Percentiles rank a stretch among this genome's conserved stretches.
Evolutionary conservation across 495 filamentous ascomycete genomes (phyloP).

Genomic region (Chaetomium cochliodes): DNA sequence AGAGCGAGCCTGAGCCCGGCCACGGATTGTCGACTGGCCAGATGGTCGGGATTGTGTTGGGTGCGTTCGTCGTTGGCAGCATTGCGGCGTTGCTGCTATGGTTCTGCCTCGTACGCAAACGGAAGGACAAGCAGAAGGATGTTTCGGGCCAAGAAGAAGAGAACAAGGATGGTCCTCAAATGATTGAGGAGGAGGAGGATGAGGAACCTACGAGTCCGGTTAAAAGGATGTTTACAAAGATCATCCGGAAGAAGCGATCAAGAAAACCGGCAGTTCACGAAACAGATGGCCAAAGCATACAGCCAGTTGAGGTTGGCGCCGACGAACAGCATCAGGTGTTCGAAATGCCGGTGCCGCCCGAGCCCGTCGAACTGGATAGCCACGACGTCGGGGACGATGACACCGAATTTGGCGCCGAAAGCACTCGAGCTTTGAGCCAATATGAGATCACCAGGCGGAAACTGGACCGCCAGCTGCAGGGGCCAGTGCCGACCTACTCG

Average conservation of each 20-base stretch:
- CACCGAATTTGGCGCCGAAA: slow-evolving; percentile 38
- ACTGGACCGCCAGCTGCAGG: slow-evolving; percentile 45
- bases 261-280: slow-evolving; percentile 25
- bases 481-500: slow-evolving; percentile 40
- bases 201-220: slow-evolving; percentile 33
- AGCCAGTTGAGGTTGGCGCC: slow-evolving; percentile 47
- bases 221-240: slow-evolving; percentile 37
- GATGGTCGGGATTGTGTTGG: slow-evolving; percentile 42
- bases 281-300: slow-evolving; percentile 24
- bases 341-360: slow-evolving; percentile 48
- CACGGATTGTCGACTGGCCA: slow-evolving; percentile 48
- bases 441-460: slow-evolving; percentile 49
- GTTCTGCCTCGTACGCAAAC: slow-evolving; percentile 37
- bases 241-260: slow-evolving; percentile 35
- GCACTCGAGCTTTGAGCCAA: slow-evolving; percentile 34
- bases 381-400: slow-evolving; percentile 39
- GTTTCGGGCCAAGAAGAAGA: slow-evolving; percentile 25
- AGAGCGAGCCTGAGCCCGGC: slow-evolving; percentile 16
- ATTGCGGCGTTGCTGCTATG: slow-evolving; percentile 39
- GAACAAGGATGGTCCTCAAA: slow-evolving; percentile 29
- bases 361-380: slow-evolving; percentile 51
- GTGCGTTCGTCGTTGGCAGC: slow-evolving; percentile 46
- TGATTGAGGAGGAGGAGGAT: slow-evolving; percentile 29
- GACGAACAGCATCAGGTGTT: slow-evolving; percentile 50
- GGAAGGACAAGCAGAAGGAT: slow-evolving; percentile 28